phyloP scores from a whole-genome alignment of 495 filamentous ascomycete genomes.

The Venustampulla echinocandica region DNA sequence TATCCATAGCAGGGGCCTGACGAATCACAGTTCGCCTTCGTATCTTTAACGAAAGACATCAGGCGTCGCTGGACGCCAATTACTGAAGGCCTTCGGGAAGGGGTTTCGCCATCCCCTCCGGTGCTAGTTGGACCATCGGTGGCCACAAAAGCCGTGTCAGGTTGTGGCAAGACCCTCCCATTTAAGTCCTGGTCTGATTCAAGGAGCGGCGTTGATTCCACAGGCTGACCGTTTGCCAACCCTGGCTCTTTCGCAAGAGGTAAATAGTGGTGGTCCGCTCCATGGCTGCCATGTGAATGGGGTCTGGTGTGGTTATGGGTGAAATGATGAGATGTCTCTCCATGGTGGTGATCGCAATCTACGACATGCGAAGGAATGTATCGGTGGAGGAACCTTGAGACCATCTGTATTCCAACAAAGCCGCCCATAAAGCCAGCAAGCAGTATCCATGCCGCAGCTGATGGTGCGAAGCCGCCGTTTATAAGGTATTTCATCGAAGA shows the following conservation, averaged over 20 bases:
- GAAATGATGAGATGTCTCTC: slow-evolving; percentile 30
- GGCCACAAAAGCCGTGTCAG: not conserved
- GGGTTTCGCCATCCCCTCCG: not conserved
- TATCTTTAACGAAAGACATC: slow-evolving; percentile 56
- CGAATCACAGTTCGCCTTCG: slow-evolving; percentile 62
- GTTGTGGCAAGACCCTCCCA: not conserved
- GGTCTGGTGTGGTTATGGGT: slow-evolving; percentile 22
- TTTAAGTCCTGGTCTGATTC: slow-evolving; percentile 9
- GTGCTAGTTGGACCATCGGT: slow-evolving; percentile 1
- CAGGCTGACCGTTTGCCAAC: slow-evolving; percentile 22
- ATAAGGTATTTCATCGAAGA: slow-evolving; percentile 68
- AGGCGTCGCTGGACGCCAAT: slow-evolving; percentile 40
- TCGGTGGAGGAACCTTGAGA: slow-evolving; percentile 72
- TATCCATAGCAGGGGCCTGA: slow-evolving; percentile 75
- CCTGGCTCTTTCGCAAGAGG: slow-evolving; percentile 2
- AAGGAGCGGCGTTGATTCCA: slow-evolving; percentile 31
- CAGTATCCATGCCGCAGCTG: slow-evolving; percentile 59
- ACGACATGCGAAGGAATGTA: slow-evolving; percentile 90
- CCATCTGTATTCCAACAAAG: slow-evolving; percentile 71
- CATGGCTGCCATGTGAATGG: slow-evolving; percentile 13
- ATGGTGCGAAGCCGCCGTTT: slow-evolving; percentile 54
- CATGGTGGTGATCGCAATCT: slow-evolving; percentile 80
- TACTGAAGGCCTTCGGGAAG: slow-evolving; percentile 36
- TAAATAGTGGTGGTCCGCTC: slow-evolving; percentile 11
- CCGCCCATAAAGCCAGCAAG: slow-evolving; percentile 74